These are phyloP conservation scores for Aspergillus avenaceus DNA, from an alignment of 495 filamentous ascomycete genomes.

Conservation along the genomic window DNA sequence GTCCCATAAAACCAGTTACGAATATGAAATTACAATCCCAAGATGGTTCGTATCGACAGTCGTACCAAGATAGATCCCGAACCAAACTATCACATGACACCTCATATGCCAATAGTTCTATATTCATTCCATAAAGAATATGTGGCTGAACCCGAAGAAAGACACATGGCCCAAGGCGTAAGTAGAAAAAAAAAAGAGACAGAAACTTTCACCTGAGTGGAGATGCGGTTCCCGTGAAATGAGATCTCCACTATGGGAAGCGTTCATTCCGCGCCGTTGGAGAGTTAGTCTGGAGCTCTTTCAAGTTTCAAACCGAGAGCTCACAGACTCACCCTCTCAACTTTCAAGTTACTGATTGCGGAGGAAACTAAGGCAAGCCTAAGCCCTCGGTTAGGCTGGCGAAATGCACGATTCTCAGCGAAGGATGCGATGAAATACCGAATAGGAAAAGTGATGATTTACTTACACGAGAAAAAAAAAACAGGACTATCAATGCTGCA, in stretches of 20 bases:
- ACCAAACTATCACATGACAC: neutral
- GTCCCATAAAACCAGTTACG: neutral
- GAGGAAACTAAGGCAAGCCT: constrained; percentile 1
- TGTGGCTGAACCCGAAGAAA: constrained; percentile 8
- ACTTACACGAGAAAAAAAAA: too few relatives aligned
- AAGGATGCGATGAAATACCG: neutral
- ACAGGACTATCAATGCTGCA: neutral
- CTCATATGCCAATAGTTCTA: neutral
- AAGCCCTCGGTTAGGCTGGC: neutral
- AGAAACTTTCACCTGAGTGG: constrained; percentile 9
- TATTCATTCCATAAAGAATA: too few relatives aligned
- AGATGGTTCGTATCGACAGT: neutral
- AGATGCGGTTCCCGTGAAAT: constrained; percentile 15
- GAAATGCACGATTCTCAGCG: neutral
- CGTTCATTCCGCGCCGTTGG: constrained; percentile 21
- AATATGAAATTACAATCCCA: neutral
- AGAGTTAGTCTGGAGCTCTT: constrained; percentile 1
- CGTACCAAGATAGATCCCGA: neutral
- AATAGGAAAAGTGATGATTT: neutral
- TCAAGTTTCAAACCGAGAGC: neutral
- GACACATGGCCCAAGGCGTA: constrained; percentile 3
- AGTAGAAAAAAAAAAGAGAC: constrained; percentile 1
- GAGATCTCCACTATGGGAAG: constrained; percentile 17
- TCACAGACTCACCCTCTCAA: neutral
- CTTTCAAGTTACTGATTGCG: neutral